phyloP scores from a whole-genome alignment of 768 basidiomycete genomes.

The Chiua virens region DNA sequence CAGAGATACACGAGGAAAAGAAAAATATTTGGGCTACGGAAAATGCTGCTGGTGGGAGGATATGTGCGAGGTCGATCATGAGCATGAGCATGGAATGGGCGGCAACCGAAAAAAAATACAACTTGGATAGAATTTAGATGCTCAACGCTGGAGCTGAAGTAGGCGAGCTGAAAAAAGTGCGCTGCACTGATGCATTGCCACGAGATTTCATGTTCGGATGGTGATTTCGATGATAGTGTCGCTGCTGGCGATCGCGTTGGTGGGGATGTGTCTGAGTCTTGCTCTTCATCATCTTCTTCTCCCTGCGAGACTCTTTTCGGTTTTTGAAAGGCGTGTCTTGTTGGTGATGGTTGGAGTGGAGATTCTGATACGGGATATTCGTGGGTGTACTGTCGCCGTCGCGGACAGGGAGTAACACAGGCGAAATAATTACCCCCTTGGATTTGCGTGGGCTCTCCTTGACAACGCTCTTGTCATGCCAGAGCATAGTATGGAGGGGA shows the following conservation, averaged over 20 bases:
- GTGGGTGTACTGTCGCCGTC: constrained; percentile 62
- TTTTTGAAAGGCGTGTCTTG: constrained; percentile 45
- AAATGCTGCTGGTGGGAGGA: constrained; percentile 15
- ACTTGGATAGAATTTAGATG: constrained; percentile 16
- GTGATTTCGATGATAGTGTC: constrained; percentile 54
- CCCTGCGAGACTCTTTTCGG: constrained; percentile 63
- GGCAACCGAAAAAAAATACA: constrained; percentile 14
- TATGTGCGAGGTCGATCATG: constrained; percentile 6
- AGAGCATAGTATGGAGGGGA: constrained; percentile 57
- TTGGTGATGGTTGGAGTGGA: constrained; percentile 39
- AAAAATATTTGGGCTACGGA: not conserved
- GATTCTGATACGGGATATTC: constrained; percentile 31
- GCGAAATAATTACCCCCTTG: constrained; percentile 44
- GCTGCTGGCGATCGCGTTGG: constrained; percentile 43
- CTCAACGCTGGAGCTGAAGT: constrained; percentile 29
- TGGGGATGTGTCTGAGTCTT: constrained; percentile 47
- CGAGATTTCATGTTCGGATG: constrained; percentile 67
- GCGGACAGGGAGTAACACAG: constrained; percentile 49
- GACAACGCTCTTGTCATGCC: constrained; percentile 36
- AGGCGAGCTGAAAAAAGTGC: constrained; percentile 39
- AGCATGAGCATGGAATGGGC: constrained; percentile 4
- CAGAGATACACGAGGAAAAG: constrained; percentile 17
- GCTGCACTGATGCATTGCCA: constrained; percentile 55
- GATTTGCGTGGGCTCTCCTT: constrained; percentile 26
- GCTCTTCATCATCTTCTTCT: constrained; percentile 66